Base-by-base conservation (phyloP, 2,329 filamentous ascomycete species). In the Talaromyces sp. region DNA sequence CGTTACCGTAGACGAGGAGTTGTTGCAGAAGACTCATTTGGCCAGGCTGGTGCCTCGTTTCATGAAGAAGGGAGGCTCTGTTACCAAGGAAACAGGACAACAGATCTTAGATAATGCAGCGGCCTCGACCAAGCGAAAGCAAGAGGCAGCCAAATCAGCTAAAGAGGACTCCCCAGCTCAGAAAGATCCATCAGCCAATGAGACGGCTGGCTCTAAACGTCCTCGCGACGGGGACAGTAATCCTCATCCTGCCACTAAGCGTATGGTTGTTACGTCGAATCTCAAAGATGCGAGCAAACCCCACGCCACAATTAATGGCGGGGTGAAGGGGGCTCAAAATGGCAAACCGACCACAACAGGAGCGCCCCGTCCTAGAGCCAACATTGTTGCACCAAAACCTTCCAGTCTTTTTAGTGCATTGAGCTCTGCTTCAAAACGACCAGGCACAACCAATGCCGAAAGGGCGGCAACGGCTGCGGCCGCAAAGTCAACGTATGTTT, bases 1-100 rank as follows among this genome's bases (percentile, higher is more conserved):
- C 56, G 77, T 77, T 13, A 85, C 82, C 6, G 73, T 86, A 61
- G 84, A 82, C 51, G 78, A 79, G 54, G 80, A 82, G 45, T 76
- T 80, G 44, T 72, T 86, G 20, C 80, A 84, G 60, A 84, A 83
- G 64, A 84, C 81, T 8, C 85, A 85, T 60, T 70, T 86, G 27
- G 76, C 77, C 49, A 86, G 85, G 63, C 74, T 85, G 14, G 69
- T 86, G 14, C 76, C 77, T 2, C 77, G 80, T 22, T 80, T 85
- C 57, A 73, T 80, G 47, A 87, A 85, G 68, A 81, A 81, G 57
- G 83, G 82, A 22, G 80, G 81, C 57, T 78, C 78, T n/a, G 74
- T 78, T 43, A 80, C 80, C 44, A 83, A 84, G 62, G 74, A 73
- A 14, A 75, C 83, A 30, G 80, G 82, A 3, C 80, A 84, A 60